These are phyloP conservation scores for Coniosporium tulheliwenetii DNA, from an alignment of 2,329 filamentous ascomycete species.

Conservation along the genomic window DNA sequence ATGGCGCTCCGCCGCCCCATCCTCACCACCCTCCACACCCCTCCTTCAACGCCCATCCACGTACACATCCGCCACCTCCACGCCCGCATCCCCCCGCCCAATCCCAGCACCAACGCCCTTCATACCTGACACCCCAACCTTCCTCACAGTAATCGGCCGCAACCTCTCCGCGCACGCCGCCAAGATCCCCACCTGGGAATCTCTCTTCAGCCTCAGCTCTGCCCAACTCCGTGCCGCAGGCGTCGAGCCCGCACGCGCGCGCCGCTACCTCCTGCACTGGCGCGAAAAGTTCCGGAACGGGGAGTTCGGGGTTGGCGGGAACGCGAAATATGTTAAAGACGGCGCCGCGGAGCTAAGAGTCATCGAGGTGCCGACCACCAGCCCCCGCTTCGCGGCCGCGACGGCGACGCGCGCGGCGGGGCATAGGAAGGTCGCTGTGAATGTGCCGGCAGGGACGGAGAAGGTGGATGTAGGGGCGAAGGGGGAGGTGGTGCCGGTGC, in stretches of 20 bases:
- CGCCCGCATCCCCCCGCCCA: slow-evolving; percentile 22
- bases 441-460: slow-evolving; percentile 34
- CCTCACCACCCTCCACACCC: neutral
- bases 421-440: slow-evolving; percentile 43
- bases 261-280: slow-evolving; percentile 78
- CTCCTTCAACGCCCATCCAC: slow-evolving; percentile 1
- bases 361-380: slow-evolving; percentile 34
- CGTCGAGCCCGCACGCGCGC: slow-evolving; percentile 67
- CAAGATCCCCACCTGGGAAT: slow-evolving; percentile 84
- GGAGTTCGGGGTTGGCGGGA: slow-evolving; percentile 65
- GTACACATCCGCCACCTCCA: slow-evolving; percentile 18
- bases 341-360: slow-evolving; percentile 43
- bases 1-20: slow-evolving; percentile 14
- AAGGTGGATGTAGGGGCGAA: slow-evolving; percentile 26
- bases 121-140: slow-evolving; percentile 70
- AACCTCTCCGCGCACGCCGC: slow-evolving; percentile 64
- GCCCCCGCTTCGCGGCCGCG: slow-evolving; percentile 15
- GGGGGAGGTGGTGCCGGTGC: slow-evolving; percentile 35
- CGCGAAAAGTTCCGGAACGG: slow-evolving; percentile 70
- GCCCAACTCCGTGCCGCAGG: slow-evolving; percentile 67
- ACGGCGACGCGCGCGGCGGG: slow-evolving; percentile 38
- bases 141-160: slow-evolving; percentile 83
- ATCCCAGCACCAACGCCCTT: slow-evolving; percentile 66
- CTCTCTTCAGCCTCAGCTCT: slow-evolving; percentile 70
- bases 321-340: slow-evolving; percentile 57